Evolutionary conservation across 2,329 filamentous ascomycete genomes (phyloP).

Genomic region (Exophiala xenobiotica): DNA sequence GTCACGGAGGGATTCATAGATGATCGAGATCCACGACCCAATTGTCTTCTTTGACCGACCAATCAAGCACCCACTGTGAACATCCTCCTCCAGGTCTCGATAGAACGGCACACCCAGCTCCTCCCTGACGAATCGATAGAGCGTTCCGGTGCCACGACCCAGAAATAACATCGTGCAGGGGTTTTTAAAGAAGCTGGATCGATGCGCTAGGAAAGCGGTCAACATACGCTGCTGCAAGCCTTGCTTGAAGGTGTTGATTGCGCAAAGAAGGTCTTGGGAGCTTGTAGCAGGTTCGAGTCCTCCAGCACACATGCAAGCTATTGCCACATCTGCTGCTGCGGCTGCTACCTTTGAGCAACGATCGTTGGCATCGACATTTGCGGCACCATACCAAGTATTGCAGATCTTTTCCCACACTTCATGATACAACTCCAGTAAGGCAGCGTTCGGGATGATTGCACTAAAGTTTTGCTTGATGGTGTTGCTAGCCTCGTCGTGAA

Average conservation of each 20-base stretch:
- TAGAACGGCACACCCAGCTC: constrained; percentile 38
- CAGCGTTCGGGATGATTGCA: no score
- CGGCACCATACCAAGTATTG: constrained; percentile 13
- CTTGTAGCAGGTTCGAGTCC: neutral
- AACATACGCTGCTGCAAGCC: neutral
- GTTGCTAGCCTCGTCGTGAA: constrained; percentile 8
- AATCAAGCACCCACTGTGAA: constrained; percentile 15
- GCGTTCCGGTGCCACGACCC: constrained; percentile 28
- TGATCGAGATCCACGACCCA: constrained; percentile 32
- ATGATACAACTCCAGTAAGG: neutral
- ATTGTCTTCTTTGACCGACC: constrained; percentile 29
- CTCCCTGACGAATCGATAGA: constrained; percentile 40
- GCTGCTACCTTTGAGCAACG: constrained; percentile 17
- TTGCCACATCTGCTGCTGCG: neutral
- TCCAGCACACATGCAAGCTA: neutral
- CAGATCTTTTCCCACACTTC: constrained; percentile 7
- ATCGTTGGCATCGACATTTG: constrained; percentile 16
- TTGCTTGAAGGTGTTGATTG: neutral
- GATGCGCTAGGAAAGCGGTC: neutral
- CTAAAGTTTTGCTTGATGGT: neutral
- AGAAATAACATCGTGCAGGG: neutral
- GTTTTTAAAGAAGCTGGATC: neutral
- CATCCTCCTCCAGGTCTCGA: constrained; percentile 35
- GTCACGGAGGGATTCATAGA: constrained; percentile 29
- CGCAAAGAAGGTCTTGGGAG: neutral